A percentile compares a stretch with the other conserved stretches of the same genome.
phyloP scores from a whole-genome alignment of 306 rosid species.

The Malus fusca region DNA sequence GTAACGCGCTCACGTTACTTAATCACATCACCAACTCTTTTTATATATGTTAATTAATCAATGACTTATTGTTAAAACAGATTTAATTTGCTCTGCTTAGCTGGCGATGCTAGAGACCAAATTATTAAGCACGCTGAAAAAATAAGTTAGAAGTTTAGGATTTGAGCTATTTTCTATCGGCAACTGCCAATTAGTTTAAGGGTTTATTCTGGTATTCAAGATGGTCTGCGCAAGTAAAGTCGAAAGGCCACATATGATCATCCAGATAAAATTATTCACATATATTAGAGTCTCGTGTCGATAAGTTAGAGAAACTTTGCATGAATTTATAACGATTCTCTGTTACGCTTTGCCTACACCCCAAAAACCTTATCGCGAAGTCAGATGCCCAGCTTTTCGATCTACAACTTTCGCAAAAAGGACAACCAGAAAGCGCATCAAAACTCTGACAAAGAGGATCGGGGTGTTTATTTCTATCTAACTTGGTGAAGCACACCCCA shows the following conservation, averaged over 20 bases:
- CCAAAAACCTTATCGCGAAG: not conserved
- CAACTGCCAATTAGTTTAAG: too few relatives aligned
- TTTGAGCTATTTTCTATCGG: not conserved
- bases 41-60: not conserved
- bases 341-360: too few relatives aligned
- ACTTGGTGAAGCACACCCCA: too few relatives aligned
- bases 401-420: not conserved
- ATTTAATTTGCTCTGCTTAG: not conserved
- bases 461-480: not conserved
- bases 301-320: too few relatives aligned
- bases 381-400: not conserved
- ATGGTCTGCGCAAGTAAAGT: too few relatives aligned
- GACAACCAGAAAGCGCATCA: not conserved
- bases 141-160: too few relatives aligned
- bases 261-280: too few relatives aligned
- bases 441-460: not conserved
- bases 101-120: not conserved
- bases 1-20: not conserved
- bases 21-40: not conserved
- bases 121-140: too few relatives aligned
- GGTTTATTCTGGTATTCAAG: too few relatives aligned
- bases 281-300: too few relatives aligned
- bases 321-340: too few relatives aligned
- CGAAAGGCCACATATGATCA: too few relatives aligned
- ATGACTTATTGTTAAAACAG: not conserved